Evolutionary conservation across 2,329 filamentous ascomycete species (phyloP).

Genomic region (Paracorniculantispora psalliotae): DNA sequence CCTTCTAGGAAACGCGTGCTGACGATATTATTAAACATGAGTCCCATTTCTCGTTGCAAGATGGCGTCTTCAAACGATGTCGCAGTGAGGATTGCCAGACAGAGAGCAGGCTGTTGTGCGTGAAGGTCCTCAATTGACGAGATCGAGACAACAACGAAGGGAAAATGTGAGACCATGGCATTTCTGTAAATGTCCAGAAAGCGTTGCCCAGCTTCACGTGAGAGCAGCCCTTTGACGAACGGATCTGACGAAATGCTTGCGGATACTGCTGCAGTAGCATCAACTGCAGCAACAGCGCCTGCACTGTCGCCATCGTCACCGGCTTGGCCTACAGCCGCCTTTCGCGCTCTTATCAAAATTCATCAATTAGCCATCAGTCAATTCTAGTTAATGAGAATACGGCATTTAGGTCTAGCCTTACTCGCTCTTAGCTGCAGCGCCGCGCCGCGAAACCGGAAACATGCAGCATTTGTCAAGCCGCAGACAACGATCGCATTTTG

Average conservation of each 20-base stretch:
- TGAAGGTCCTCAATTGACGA: slow-evolving; percentile 18
- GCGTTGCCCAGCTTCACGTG: slow-evolving; percentile 21
- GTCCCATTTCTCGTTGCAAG: slow-evolving; percentile 23
- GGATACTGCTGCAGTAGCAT: slow-evolving; percentile 14
- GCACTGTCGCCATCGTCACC: background rate
- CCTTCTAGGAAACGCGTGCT: slow-evolving; percentile 20
- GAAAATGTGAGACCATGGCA: slow-evolving; percentile 25
- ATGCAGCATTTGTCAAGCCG: slow-evolving; percentile 28
- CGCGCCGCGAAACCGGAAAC: slow-evolving; percentile 27
- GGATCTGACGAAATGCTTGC: slow-evolving; percentile 17
- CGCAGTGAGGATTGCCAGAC: slow-evolving; percentile 26
- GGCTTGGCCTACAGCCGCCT: background rate
- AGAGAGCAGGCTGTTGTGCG: slow-evolving; percentile 22
- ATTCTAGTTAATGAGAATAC: too few relatives aligned
- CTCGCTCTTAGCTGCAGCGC: background rate
- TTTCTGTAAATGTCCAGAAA: slow-evolving; percentile 21
- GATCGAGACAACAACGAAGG: slow-evolving; percentile 24
- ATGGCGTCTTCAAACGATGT: slow-evolving; percentile 19
- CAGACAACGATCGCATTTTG: slow-evolving; percentile 28
- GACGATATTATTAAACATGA: slow-evolving; percentile 25
- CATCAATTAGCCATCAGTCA: too few relatives aligned
- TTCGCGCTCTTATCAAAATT: background rate
- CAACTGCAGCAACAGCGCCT: slow-evolving; percentile 17
- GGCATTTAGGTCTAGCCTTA: background rate
- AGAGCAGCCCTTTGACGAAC: slow-evolving; percentile 20